Percentiles rank a stretch among this genome's conserved stretches.
These are phyloP conservation scores for Epichloe scottii DNA, from an alignment of 2,329 filamentous ascomycete species.

Conservation along the genomic window DNA sequence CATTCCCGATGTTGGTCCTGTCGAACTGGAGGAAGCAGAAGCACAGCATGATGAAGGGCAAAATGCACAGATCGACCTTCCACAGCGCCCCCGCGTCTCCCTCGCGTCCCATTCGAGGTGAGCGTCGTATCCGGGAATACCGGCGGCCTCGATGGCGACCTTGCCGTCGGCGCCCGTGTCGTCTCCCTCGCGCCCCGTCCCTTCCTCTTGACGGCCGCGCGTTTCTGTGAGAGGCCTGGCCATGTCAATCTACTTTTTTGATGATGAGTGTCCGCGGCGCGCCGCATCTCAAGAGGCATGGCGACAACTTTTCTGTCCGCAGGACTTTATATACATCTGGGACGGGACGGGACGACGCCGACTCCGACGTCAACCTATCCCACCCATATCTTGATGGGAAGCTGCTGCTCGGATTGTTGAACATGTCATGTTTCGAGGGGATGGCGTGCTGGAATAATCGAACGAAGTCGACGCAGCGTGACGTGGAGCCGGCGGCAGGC, in stretches of 20 bases:
- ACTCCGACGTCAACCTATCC: neutral
- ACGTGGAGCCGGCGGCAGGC: no score
- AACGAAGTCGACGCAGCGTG: neutral
- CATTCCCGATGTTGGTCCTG: slow-evolving; percentile 33
- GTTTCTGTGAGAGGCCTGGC: no score
- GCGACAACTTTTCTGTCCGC: no score
- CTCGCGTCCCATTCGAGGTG: slow-evolving; percentile 5
- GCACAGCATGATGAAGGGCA: slow-evolving; percentile 18
- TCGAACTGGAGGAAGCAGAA: slow-evolving; percentile 23
- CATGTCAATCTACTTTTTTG: no score
- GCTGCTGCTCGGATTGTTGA: neutral
- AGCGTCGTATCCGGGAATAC: slow-evolving; percentile 14
- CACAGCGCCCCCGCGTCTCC: slow-evolving; percentile 9
- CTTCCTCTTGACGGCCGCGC: neutral
- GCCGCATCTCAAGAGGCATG: no score
- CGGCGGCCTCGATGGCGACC: neutral
- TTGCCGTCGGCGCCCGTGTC: neutral
- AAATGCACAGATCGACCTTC: slow-evolving; percentile 16
- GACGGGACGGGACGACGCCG: no score
- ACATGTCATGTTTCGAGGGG: slow-evolving; percentile 13
- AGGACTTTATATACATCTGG: neutral
- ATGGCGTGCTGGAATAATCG: slow-evolving; percentile 14
- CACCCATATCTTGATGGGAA: neutral
- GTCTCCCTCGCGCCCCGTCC: neutral
- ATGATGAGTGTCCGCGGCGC: no score